These are phyloP conservation scores for Annulohypoxylon bovei DNA, from an alignment of 495 filamentous ascomycete species.

Conservation along the genomic window DNA sequence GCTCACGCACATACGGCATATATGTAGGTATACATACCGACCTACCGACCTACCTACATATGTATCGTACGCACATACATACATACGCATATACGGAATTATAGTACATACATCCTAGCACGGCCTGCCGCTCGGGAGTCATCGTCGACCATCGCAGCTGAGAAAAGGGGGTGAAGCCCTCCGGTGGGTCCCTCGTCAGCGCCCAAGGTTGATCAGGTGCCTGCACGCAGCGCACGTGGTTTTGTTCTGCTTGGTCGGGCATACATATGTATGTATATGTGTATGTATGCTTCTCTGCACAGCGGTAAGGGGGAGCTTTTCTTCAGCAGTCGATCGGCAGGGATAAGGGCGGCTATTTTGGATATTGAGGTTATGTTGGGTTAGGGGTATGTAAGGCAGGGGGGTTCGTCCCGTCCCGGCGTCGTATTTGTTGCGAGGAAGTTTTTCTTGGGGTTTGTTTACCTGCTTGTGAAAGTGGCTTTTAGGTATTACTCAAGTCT, in stretches of 20 bases:
- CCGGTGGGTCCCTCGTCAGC: slow-evolving; percentile 29
- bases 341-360: slow-evolving; percentile 41
- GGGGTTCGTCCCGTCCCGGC: background rate
- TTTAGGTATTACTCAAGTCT: background rate
- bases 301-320: slow-evolving; percentile 18
- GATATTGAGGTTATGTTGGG: slow-evolving; percentile 27
- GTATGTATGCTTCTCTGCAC: slow-evolving; percentile 19
- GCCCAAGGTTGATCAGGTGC: slow-evolving; percentile 40
- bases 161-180: slow-evolving; percentile 13
- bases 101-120: too few relatives aligned
- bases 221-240: slow-evolving; percentile 29
- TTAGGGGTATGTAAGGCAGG: slow-evolving; percentile 10
- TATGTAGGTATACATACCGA: background rate
- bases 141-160: background rate
- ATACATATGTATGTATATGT: slow-evolving; percentile 25
- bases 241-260: slow-evolving; percentile 27
- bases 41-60: background rate
- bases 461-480: background rate
- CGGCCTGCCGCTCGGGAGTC: background rate
- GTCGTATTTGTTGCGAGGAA: slow-evolving; percentile 9
- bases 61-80: background rate
- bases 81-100: background rate
- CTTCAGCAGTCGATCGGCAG: background rate
- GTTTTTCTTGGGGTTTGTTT: background rate
- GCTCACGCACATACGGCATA: background rate